Conservation (phyloP, 768 basidiomycete species). For the Mycena pura region DNA sequence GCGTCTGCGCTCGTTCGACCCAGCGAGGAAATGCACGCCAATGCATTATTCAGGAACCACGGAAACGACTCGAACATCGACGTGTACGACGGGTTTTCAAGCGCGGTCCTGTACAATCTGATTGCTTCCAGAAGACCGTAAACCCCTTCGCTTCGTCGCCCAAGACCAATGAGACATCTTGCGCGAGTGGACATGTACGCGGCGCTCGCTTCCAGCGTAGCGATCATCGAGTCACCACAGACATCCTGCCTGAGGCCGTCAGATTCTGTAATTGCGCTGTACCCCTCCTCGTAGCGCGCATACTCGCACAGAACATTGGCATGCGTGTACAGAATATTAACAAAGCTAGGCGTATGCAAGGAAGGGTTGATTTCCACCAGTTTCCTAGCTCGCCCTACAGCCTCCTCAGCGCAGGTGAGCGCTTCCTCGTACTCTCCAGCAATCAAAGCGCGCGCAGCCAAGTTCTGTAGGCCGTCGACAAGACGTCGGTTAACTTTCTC, state of each 20-base stretch:
- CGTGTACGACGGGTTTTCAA: not conserved
- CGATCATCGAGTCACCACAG: constrained; percentile 1
- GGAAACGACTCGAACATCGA: constrained; percentile 24
- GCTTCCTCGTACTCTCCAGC: constrained; percentile 14
- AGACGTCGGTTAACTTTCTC: constrained; percentile 1
- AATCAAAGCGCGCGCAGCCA: constrained; percentile 16
- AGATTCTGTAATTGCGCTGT: constrained; percentile 1
- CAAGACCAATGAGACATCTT: constrained; percentile 11
- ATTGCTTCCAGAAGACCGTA: constrained; percentile 5
- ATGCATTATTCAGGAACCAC: constrained; percentile 22
- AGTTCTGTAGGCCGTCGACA: constrained; percentile 20
- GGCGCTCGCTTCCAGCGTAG: constrained; percentile 15
- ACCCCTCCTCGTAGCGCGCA: constrained; percentile 1
- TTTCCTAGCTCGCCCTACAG: constrained; percentile 2
- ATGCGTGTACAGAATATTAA: constrained; percentile 23
- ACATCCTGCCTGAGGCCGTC: not conserved
- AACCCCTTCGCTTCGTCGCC: not conserved
- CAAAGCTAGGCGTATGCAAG: not conserved
- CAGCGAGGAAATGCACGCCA: constrained; percentile 8
- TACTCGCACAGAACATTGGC: constrained; percentile 13
- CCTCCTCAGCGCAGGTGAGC: constrained; percentile 6
- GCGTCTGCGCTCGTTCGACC: not conserved
- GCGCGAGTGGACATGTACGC: constrained; percentile 25
- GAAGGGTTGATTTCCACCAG: constrained; percentile 2
- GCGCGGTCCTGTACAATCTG: not conserved